Evolutionary conservation across 164 flowering plant species (phyloP).

Genomic region (Houttuynia cordata): DNA sequence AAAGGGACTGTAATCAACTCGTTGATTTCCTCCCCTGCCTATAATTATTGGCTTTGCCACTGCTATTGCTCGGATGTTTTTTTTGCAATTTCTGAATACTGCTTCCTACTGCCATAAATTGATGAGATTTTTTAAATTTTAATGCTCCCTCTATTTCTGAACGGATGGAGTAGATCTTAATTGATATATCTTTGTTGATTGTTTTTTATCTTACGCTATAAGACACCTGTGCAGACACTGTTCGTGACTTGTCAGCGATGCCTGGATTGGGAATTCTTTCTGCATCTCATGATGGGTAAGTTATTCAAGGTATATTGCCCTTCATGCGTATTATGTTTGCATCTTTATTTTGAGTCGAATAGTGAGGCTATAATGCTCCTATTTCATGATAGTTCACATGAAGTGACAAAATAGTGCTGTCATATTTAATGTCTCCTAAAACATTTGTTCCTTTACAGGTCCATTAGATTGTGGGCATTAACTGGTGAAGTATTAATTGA

Average conservation of each 20-base stretch:
- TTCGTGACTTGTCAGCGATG: conserved; percentile 79
- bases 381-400: not conserved
- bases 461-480: conserved; percentile 81
- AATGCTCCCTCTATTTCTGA: too few species aligned
- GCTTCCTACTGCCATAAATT: too few species aligned
- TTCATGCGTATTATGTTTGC: not conserved
- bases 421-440: not conserved
- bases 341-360: not conserved
- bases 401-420: not conserved
- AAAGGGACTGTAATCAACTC: too few species aligned
- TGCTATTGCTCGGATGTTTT: too few species aligned
- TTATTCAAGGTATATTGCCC: not conserved
- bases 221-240: conserved; percentile 59
- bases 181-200: too few species aligned
- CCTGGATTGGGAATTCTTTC: conserved; percentile 84
- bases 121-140: too few species aligned
- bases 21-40: too few species aligned
- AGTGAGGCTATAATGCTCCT: too few species aligned
- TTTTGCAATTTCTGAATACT: too few species aligned
- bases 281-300: conserved; percentile 98
- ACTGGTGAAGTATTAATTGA: conserved; percentile 80
- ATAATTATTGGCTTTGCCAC: too few species aligned
- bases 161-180: too few species aligned
- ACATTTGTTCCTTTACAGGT: conserved; percentile 30
- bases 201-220: too few species aligned